Evolutionary conservation across 1,139 yeast genomes (phyloP).

Genomic region (Pichia sp.): DNA sequence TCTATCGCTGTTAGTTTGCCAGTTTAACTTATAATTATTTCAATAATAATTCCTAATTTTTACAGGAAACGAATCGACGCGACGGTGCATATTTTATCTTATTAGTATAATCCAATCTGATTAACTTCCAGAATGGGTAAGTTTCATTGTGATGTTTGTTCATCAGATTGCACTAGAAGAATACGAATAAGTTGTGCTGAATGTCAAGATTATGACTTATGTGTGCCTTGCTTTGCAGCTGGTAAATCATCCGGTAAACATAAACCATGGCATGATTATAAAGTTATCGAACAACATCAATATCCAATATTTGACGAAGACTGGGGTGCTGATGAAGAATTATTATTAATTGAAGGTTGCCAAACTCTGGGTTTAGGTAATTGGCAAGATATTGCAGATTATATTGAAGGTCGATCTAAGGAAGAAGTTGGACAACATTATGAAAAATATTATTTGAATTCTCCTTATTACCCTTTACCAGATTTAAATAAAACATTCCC

Average conservation of each 20-base stretch:
- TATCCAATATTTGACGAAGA: slow-evolving; percentile 84
- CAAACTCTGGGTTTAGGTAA: slow-evolving; percentile 90
- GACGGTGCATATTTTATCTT: not conserved
- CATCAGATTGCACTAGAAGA: slow-evolving; percentile 88
- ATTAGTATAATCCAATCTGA: not conserved
- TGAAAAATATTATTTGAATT: slow-evolving; percentile 58
- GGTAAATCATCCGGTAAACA: slow-evolving; percentile 80
- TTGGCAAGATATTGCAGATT: slow-evolving; percentile 96
- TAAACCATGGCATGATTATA: slow-evolving; percentile 90
- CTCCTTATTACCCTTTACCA: slow-evolving; percentile 72
- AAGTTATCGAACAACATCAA: slow-evolving; percentile 87
- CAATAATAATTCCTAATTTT: too few species aligned
- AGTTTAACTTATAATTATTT: too few species aligned
- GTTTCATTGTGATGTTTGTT: slow-evolving; percentile 92
- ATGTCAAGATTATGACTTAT: slow-evolving; percentile 87
- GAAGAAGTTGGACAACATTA: slow-evolving; percentile 90
- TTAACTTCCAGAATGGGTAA: slow-evolving; percentile 31
- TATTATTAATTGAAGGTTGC: slow-evolving; percentile 78
- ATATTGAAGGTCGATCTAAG: slow-evolving; percentile 84
- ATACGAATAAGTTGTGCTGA: slow-evolving; percentile 88
- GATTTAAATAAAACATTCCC: slow-evolving; percentile 67
- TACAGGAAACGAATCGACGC: not conserved
- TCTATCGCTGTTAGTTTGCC: too few species aligned
- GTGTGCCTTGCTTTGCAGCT: slow-evolving; percentile 92
- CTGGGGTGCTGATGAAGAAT: slow-evolving; percentile 99